Evolutionary conservation across 1,139 yeast species (phyloP).

Genomic region (Sugiyamaella paludigena): DNA sequence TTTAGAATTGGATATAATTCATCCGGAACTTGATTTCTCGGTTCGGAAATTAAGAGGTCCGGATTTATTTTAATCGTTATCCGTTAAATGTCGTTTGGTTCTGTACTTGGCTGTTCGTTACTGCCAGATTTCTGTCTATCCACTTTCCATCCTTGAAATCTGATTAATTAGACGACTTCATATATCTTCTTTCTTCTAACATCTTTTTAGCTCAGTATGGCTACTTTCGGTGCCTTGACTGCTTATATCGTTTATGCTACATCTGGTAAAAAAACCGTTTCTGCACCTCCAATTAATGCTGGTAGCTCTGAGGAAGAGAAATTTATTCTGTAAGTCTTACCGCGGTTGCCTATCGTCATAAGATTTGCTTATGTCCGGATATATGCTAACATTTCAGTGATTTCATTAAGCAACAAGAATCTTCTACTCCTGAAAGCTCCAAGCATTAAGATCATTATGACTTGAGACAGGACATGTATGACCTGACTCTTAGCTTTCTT

Average conservation of each 20-base stretch:
- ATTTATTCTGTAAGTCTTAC: conserved; percentile 49
- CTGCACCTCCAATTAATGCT: conserved; percentile 70
- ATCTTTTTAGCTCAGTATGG: conserved; percentile 35
- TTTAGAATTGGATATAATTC: too few relatives aligned
- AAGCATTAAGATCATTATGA: conserved; percentile 3
- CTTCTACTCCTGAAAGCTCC: conserved; percentile 5
- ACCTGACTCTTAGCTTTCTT: too few relatives aligned
- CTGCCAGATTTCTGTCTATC: too few relatives aligned
- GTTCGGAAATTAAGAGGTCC: too few relatives aligned
- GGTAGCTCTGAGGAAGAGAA: conserved; percentile 85
- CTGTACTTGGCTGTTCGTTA: too few relatives aligned
- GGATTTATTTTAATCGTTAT: too few relatives aligned
- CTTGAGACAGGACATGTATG: too few relatives aligned
- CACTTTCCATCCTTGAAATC: too few relatives aligned
- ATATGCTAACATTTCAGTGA: conserved; percentile 29
- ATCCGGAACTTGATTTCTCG: too few relatives aligned
- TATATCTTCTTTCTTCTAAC: conserved; percentile 1
- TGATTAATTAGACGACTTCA: too few relatives aligned
- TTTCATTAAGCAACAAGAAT: conserved; percentile 44
- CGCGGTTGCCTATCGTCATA: too few relatives aligned
- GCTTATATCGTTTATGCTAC: conserved; percentile 33
- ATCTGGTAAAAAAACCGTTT: conserved; percentile 47
- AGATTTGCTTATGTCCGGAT: background rate
- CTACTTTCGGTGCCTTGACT: conserved; percentile 36
- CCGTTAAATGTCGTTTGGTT: too few relatives aligned